Evolutionary conservation across 1,284 basidiomycete species (phyloP).

Genomic region (Meripilus lineatus): DNA sequence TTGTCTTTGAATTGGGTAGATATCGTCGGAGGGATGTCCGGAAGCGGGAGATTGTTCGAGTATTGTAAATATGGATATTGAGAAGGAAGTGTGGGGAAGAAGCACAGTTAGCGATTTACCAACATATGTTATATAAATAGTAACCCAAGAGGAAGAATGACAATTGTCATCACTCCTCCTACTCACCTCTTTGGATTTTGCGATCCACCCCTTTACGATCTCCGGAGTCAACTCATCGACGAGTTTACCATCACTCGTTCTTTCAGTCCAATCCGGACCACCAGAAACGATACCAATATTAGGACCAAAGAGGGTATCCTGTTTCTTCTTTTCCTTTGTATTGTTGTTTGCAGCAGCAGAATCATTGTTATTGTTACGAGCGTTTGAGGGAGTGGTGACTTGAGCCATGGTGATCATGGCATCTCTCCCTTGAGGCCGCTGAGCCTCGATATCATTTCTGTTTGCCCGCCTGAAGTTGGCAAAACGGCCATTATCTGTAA

Average conservation of each 20-base stretch:
- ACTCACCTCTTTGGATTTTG: conserved; percentile 78
- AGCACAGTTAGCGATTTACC: no score
- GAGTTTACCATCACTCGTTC: conserved; percentile 40
- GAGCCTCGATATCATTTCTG: no score
- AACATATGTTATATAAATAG: no score
- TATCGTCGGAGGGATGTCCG: background rate
- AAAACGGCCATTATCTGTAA: no score
- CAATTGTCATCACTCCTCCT: conserved; percentile 18
- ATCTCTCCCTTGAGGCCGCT: no score
- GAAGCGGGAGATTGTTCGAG: background rate
- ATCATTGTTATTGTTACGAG: no score
- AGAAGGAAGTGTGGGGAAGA: no score
- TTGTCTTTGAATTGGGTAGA: background rate
- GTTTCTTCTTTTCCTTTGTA: conserved; percentile 35
- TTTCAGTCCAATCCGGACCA: conserved; percentile 41
- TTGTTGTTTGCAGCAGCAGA: conserved; percentile 14
- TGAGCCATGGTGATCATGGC: no score
- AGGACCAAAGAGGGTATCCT: conserved; percentile 62
- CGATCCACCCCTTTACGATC: conserved; percentile 76
- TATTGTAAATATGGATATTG: no score
- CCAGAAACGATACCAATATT: conserved; percentile 53
- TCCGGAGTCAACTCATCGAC: conserved; percentile 71
- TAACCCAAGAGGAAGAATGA: background rate
- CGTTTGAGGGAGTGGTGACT: no score
- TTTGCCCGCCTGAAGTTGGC: no score